Evolutionary conservation across 1,284 basidiomycete genomes (phyloP), one percentile per base, ranked within the genome.

Genomic region (Fomitopsis palustris): DNA sequence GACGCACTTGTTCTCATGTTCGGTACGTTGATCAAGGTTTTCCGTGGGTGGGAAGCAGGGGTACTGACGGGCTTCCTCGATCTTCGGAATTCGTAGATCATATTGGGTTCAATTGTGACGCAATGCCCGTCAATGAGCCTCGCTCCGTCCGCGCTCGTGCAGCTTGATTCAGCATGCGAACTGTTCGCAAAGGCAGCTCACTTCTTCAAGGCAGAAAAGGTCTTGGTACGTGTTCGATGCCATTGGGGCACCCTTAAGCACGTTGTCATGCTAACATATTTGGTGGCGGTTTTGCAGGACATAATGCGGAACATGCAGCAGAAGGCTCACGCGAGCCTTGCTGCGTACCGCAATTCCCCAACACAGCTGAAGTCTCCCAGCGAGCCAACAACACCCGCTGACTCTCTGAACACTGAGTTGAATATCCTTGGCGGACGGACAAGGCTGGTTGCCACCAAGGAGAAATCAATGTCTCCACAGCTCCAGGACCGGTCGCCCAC

Each of bases 1-100:
- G 89, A 87, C 87, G 0, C 88, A 91, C 67, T 83, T 91, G 79
- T 92, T 92, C 74, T 91, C 89, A 14, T 90, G 87, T 67, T 83
- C 88, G 52, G 89, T 91, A 71, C 71, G 86, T 45, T 19, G 45
- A 27, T 45, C 39, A 37, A 14, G 19, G 21, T 31, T 25, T 37
- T 31, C 27, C 3, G 21, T n/a, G n/a, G 43, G 29, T 27, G 14
- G 54, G 53, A 53, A 49, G 42, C 8, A 16, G 23, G 19, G 10
- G 29, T 41, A 39, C 41, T 62, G 57, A 57, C 39, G 43, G n/a
- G 33, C 23, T 23, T 3, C 23, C 51, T 51, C 38, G 42, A 52
- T 59, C 39, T 52, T 29, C 21, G 38, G 31, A 19, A 47, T 33
- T 29, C 57, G 47, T 64, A 90, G 86, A 90, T 92, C 65, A 81